Evolutionary conservation across 768 basidiomycete species (phyloP), one percentile per base, ranked within the genome.

Genomic region (Lactifluus piperatus): DNA sequence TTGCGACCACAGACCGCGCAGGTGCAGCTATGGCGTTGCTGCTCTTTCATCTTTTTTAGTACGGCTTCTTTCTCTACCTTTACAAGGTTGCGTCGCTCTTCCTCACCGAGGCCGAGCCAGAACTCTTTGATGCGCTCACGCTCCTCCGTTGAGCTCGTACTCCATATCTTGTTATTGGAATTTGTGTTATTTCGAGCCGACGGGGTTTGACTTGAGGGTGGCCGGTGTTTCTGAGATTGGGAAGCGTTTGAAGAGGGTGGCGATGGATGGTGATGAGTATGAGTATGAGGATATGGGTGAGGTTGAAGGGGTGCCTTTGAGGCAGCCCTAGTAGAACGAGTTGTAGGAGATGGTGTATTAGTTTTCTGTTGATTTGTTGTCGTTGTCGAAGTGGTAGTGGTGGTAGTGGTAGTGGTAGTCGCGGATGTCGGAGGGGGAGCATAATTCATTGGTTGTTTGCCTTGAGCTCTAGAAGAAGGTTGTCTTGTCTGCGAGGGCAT

Each of bases 21-120:
- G 62, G 85, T 85, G 71, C 97, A 99, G 61, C 85, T 87, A 71
- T 97, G 93, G 69, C 91, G 88, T 81, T 97, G 94, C 77, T 97
- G 91, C 74, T 99, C 97, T 78, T 98, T 98, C 94, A 99, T 99
- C 83, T 98, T 98, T 74, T 83, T 83, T 58, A 98, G 76, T 30
- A 98, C 95, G 26, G 93, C 92, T 71, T 97, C 94, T 76, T 98
- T 98, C 80, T 99, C 97, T 68, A 97, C 84, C 79, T 91, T 90
- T 75, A 99, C 93, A 60, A 99, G 81, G 73, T 84, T 88, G 62
- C 91, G 76, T 30, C 97, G 82, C 71, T 98, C 94, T 58, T 87
- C 83, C 75, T 97, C 93, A 29, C 83, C 83, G n/a, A 99, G 79
- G 27, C 82, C 86, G 30, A 97, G 82, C 97, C 95, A 99, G 72